Evolutionary conservation across 495 filamentous ascomycete genomes (phyloP).

Genomic region (Penicillium subrubescens): DNA sequence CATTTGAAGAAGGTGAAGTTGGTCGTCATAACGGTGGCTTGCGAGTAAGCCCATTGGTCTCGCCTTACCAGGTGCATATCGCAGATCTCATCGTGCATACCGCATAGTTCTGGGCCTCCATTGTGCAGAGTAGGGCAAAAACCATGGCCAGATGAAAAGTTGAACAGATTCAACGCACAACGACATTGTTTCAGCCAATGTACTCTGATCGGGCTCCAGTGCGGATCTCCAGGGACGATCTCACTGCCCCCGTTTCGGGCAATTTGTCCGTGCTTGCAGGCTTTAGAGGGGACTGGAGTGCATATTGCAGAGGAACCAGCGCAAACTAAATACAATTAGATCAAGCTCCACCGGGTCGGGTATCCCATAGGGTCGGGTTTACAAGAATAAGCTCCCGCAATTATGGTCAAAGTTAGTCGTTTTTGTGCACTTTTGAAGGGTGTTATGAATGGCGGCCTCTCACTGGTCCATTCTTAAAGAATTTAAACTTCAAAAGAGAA

Average conservation of each 20-base stretch:
- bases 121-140: not conserved
- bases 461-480: not conserved
- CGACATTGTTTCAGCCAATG: slow-evolving; percentile 24
- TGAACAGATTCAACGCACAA: slow-evolving; percentile 6
- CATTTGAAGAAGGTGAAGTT: not conserved
- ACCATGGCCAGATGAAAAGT: not conserved
- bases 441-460: not conserved
- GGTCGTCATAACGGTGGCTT: slow-evolving; percentile 2
- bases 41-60: slow-evolving; percentile 7
- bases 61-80: not conserved
- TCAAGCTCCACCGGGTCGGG: not conserved
- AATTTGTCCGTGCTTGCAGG: slow-evolving; percentile 33
- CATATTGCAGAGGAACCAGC: slow-evolving; percentile 12
- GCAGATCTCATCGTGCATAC: not conserved
- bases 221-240: slow-evolving; percentile 24
- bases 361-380: not conserved
- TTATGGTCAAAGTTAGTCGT: not conserved
- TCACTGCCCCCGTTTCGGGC: slow-evolving; percentile 22
- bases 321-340: not conserved
- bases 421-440: not conserved
- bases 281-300: slow-evolving; percentile 10
- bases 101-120: not conserved
- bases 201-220: slow-evolving; percentile 21
- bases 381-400: not conserved
- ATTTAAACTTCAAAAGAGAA: not conserved